A percentile compares a stretch with the other conserved stretches of the same genome.
Conservation (phyloP, 805 yeast species). For the Nakazawaea molendinolei region DNA sequence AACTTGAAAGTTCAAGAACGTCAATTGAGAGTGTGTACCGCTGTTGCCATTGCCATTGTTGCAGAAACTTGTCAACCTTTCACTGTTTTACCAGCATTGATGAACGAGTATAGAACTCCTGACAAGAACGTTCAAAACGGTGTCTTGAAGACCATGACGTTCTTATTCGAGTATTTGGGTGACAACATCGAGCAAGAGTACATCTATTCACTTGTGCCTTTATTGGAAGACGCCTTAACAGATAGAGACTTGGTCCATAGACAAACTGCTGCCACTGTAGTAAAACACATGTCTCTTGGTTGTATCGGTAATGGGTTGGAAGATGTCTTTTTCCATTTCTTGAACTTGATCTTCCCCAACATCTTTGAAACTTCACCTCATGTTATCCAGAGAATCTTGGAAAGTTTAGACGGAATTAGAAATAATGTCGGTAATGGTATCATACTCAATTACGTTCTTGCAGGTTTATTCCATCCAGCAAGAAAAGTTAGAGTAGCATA, state of each 20-base stretch:
- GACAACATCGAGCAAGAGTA: slow-evolving; percentile 68
- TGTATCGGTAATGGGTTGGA: slow-evolving; percentile 71
- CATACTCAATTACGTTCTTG: slow-evolving; percentile 70
- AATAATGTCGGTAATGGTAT: slow-evolving; percentile 71
- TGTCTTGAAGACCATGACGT: slow-evolving; percentile 82
- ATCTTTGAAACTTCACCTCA: slow-evolving; percentile 94
- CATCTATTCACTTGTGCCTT: slow-evolving; percentile 69
- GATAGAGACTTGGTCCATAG: slow-evolving; percentile 90
- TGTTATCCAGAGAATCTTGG: slow-evolving; percentile 76
- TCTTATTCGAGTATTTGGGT: slow-evolving; percentile 88
- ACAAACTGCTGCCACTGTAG: slow-evolving; percentile 89
- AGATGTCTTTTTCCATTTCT: slow-evolving; percentile 75
- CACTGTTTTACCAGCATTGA: slow-evolving; percentile 86
- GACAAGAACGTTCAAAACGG: slow-evolving; percentile 94
- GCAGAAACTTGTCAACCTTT: slow-evolving; percentile 92
- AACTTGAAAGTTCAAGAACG: slow-evolving; percentile 91
- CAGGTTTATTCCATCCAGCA: slow-evolving; percentile 93
- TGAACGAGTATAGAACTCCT: slow-evolving; percentile 92
- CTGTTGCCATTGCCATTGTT: slow-evolving; percentile 95
- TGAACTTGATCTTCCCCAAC: slow-evolving; percentile 83
- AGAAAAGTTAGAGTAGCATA: slow-evolving; percentile 75
- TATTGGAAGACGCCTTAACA: slow-evolving; percentile 82
- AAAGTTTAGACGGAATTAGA: slow-evolving; percentile 69
- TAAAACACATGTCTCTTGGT: slow-evolving; percentile 74
- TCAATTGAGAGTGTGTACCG: slow-evolving; percentile 92